These are phyloP conservation scores for Pichia sp. DNA, from an alignment of 1,139 yeast species.

Conservation along the genomic window DNA sequence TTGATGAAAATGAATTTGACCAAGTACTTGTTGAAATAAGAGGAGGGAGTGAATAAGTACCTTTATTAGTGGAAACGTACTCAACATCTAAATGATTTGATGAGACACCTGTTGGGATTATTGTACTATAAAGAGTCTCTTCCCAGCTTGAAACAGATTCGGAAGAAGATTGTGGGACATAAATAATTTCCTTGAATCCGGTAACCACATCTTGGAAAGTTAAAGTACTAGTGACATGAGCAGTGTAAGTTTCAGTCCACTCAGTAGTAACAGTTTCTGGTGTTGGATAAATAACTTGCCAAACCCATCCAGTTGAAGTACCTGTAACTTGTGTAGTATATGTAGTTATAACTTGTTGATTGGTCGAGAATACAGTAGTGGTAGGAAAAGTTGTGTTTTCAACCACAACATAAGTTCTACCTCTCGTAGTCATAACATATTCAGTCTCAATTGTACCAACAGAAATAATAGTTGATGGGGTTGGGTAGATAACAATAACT, in stretches of 20 bases:
- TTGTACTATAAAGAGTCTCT: too few species aligned
- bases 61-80: too few species aligned
- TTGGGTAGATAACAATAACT: slow-evolving; percentile 2
- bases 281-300: slow-evolving; percentile 3
- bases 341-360: slow-evolving; percentile 1
- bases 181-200: background rate
- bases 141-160: background rate
- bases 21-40: background rate
- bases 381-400: slow-evolving; percentile 3
- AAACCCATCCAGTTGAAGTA: slow-evolving; percentile 3
- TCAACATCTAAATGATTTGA: too few species aligned
- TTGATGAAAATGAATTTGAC: background rate
- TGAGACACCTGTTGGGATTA: too few species aligned
- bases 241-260: background rate
- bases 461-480: slow-evolving; percentile 1
- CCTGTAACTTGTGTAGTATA: slow-evolving; percentile 1
- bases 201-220: background rate
- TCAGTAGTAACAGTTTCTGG: background rate
- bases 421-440: background rate
- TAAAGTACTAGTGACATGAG: background rate
- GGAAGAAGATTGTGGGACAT: slow-evolving; percentile 1
- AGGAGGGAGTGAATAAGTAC: too few species aligned
- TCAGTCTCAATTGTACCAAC: slow-evolving; percentile 3
- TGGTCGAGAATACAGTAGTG: background rate
- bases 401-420: slow-evolving; percentile 2